Base-by-base conservation (phyloP, 805 yeast species). In the Candida methanosorbosa region DNA sequence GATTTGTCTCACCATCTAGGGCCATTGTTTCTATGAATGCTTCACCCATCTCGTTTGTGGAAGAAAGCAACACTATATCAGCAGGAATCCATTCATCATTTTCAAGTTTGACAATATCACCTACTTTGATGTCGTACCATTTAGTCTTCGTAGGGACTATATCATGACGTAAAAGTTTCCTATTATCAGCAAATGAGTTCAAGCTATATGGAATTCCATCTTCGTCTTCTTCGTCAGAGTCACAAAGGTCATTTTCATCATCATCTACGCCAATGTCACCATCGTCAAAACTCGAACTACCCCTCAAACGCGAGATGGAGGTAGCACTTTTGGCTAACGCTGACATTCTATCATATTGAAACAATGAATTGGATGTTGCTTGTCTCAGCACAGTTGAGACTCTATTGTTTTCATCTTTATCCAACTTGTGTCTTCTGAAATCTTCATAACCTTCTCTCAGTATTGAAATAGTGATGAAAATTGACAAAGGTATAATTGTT, bases 31-130 rank as follows among this genome's bases (percentile, higher is more conserved):
- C 99, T 15, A 88, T 77, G 43, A 75, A 84, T 1, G 84, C 72
- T 35, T 69, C 73, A 25, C 71, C 69, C 38, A 78, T 72, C 27
- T 81, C 87, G 41, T 70, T 71, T 26, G 76, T 74, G 3, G 86
- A 75, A 1, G 88, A 71, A 28, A 92, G 51, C 3, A 92, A 47
- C 2, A 92, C 53, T 3, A 92, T 50, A 60, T 92, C 99, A 0
- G 97, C 96, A 0, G 99, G 98, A 5, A 90, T 71, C 82, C 95
- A 83, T 40, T 92, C 97, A 58, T 87, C 85, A 43, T 78, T 81
- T 32, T 70, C 60, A 15, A 92, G 61, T 38, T 70, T 66, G 5
- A 92, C 65, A 19, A 92, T 68, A 48, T 90, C 92, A 14, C 99
- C 98, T n/a, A 92, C 97, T 44, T 68, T 64, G 13, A 92, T 50